These are phyloP conservation scores for Aspergillus ochraceus DNA, from an alignment of 2,329 filamentous ascomycete species.

Conservation along the genomic window DNA sequence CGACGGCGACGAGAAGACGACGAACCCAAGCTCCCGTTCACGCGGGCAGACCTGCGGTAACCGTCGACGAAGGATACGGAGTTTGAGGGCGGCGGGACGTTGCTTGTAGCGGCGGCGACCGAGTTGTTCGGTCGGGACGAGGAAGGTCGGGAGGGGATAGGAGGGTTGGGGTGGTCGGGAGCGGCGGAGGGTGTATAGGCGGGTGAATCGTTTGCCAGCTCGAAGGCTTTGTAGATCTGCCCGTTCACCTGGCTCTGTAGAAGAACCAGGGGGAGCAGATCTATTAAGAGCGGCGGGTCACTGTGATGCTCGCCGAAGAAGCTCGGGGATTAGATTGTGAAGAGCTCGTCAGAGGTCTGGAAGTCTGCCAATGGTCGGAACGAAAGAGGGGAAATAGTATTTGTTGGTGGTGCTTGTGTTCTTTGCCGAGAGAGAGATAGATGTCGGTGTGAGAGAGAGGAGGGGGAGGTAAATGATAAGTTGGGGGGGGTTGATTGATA, in stretches of 20 bases:
- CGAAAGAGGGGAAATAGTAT: too few species aligned
- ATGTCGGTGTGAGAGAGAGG: neutral
- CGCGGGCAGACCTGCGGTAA: slow-evolving; percentile 12
- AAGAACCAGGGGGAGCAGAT: slow-evolving; percentile 49
- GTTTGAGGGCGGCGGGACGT: slow-evolving; percentile 23
- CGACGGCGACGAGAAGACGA: slow-evolving; percentile 28
- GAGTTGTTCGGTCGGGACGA: slow-evolving; percentile 31
- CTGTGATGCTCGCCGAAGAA: slow-evolving; percentile 22
- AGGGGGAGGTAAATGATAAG: neutral
- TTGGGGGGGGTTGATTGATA: neutral
- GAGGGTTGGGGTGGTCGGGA: slow-evolving; percentile 66
- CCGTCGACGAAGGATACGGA: slow-evolving; percentile 7
- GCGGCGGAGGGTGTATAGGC: slow-evolving; percentile 58
- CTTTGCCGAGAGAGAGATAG: too few species aligned
- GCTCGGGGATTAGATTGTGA: neutral
- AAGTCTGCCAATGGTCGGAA: neutral
- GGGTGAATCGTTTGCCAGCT: slow-evolving; percentile 71
- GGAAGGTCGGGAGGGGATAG: slow-evolving; percentile 54
- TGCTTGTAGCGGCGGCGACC: slow-evolving; percentile 22
- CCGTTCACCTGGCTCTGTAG: slow-evolving; percentile 42
- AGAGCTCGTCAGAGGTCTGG: neutral
- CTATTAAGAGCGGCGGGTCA: slow-evolving; percentile 33
- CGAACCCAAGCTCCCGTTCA: slow-evolving; percentile 14
- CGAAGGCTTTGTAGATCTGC: slow-evolving; percentile 54
- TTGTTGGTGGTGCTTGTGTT: neutral